A percentile compares a stretch with the other conserved stretches of the same genome.
Conservation (phyloP, 148 eudicot species). For the Amaranthus cruentus region DNA sequence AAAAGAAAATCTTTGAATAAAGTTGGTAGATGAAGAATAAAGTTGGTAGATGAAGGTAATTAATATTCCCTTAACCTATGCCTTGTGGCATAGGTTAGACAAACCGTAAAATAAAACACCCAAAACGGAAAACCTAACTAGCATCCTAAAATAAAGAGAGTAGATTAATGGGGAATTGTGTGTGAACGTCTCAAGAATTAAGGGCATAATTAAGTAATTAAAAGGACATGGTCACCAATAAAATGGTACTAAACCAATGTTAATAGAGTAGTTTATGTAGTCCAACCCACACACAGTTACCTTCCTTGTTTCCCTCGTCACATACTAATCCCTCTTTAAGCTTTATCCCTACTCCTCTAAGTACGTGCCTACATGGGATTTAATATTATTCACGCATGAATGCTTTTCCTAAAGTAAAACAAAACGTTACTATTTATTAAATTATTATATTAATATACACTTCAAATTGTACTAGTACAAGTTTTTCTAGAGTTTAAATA, state of each 20-base stretch:
- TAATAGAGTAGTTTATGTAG: slow-evolving; percentile 15
- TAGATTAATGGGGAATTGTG: slow-evolving; percentile 10
- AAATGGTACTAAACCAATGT: neutral
- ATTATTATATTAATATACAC: neutral
- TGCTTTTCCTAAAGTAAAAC: too few species aligned
- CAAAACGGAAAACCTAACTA: neutral
- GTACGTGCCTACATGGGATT: slow-evolving; percentile 20
- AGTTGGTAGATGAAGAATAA: too few species aligned
- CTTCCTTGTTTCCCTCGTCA: slow-evolving; percentile 35
- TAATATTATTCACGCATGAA: slow-evolving; percentile 3
- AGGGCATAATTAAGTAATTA: slow-evolving; percentile 10
- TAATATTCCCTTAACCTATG: too few species aligned
- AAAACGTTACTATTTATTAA: neutral
- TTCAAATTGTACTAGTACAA: neutral
- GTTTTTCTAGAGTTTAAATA: too few species aligned
- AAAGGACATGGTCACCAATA: slow-evolving; percentile 12
- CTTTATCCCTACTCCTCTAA: slow-evolving; percentile 19
- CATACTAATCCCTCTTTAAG: slow-evolving; percentile 20
- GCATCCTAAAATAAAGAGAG: neutral
- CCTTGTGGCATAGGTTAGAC: too few species aligned
- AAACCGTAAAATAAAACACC: too few species aligned
- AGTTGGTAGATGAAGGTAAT: too few species aligned
- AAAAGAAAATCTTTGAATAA: too few species aligned
- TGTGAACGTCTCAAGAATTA: neutral
- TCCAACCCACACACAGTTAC: slow-evolving; percentile 16